Conservation (phyloP, 1,139 yeast genomes). For the Lodderomyces parapsilosis region DNA sequence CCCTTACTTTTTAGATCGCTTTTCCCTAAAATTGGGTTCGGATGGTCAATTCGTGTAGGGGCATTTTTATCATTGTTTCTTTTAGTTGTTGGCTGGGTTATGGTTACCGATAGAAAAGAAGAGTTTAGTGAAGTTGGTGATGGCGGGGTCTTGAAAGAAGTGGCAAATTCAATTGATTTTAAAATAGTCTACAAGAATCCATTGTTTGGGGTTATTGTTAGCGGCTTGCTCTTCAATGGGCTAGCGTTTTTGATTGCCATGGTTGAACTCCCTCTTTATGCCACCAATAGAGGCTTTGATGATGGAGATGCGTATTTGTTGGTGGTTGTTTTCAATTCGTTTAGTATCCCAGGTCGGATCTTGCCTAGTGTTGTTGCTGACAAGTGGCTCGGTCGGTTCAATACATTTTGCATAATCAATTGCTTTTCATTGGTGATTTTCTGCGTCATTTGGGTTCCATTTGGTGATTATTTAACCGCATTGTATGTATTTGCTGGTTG, state of each 20-base stretch:
- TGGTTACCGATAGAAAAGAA: slow-evolving; percentile 23
- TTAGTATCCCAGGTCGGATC: slow-evolving; percentile 30
- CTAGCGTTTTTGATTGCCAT: slow-evolving; percentile 25
- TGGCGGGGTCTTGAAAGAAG: slow-evolving; percentile 14
- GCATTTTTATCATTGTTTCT: slow-evolving; percentile 22
- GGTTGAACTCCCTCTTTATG: slow-evolving; percentile 29
- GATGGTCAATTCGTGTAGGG: slow-evolving; percentile 28
- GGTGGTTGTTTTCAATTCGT: slow-evolving; percentile 27
- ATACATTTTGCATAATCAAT: slow-evolving; percentile 24
- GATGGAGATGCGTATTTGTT: slow-evolving; percentile 23
- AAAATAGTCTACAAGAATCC: slow-evolving; percentile 23
- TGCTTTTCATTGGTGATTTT: slow-evolving; percentile 21
- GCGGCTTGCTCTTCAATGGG: slow-evolving; percentile 32
- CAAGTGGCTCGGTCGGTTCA: slow-evolving; percentile 28
- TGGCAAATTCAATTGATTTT: slow-evolving; percentile 26
- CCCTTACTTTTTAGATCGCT: slow-evolving; percentile 24
- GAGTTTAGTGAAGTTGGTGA: slow-evolving; percentile 16
- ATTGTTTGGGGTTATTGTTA: slow-evolving; percentile 25
- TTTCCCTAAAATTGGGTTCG: slow-evolving; percentile 26
- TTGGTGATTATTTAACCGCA: slow-evolving; percentile 26
- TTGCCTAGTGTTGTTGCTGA: slow-evolving; percentile 32
- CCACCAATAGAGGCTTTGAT: slow-evolving; percentile 25
- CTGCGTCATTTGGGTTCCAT: slow-evolving; percentile 27
- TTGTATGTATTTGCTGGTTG: slow-evolving; percentile 28
- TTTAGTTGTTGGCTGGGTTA: slow-evolving; percentile 15